These are phyloP conservation scores for Colletotrichum salicis DNA, from an alignment of 2,329 filamentous ascomycete species.

Conservation along the genomic window DNA sequence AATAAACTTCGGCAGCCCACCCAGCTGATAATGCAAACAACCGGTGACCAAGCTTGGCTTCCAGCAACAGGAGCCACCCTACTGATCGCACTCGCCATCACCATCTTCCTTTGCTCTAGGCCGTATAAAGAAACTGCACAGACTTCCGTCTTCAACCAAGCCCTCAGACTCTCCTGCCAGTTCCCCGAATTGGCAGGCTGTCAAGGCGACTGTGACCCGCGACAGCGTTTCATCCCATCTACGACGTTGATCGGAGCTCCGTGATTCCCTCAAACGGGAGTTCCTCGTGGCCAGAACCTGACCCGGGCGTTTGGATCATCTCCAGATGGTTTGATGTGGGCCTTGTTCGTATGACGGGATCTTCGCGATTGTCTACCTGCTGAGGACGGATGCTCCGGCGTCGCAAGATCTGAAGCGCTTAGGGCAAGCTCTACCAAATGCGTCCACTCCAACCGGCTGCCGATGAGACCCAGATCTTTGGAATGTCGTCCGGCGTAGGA, in stretches of 20 bases:
- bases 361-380: too few species aligned
- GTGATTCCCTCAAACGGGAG: constrained; percentile 1
- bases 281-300: not conserved
- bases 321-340: not conserved
- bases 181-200: not conserved
- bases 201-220: not conserved
- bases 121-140: not conserved
- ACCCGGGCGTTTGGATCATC: not conserved
- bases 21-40: not conserved
- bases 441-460: not conserved
- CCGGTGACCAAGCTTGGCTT: not conserved
- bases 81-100: not conserved
- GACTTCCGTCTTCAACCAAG: not conserved
- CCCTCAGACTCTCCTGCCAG: not conserved
- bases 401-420: not conserved
- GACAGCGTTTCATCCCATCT: constrained; percentile 14
- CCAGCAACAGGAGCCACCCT: not conserved
- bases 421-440: constrained; percentile 19
- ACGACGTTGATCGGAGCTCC: constrained; percentile 19
- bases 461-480: not conserved
- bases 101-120: not conserved
- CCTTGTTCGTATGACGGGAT: not conserved
- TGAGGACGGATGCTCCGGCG: not conserved
- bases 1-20: not conserved
- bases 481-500: not conserved